Conservation (phyloP, 1,284 basidiomycete species). For the Phaffia rhodozyma region DNA sequence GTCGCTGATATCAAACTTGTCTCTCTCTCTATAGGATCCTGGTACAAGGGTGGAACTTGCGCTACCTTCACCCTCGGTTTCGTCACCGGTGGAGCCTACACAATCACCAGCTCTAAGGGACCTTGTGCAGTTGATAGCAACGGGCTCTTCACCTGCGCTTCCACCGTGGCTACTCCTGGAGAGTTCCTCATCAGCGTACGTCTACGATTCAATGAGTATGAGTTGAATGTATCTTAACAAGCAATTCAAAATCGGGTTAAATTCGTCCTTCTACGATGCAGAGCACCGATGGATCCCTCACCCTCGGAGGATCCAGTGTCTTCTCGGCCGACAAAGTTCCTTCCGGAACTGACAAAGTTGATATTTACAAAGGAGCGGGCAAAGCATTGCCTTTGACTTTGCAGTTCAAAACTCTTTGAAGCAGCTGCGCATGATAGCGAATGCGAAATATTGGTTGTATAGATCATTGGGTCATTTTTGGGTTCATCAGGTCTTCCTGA, state of each 20-base stretch:
- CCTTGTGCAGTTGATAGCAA: slow-evolving; percentile 4
- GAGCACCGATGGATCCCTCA: slow-evolving; percentile 8
- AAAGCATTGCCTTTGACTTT: slow-evolving; percentile 10
- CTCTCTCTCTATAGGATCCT: neutral
- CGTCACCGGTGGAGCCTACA: slow-evolving; percentile 7
- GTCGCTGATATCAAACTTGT: neutral
- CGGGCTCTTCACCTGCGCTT: slow-evolving; percentile 2
- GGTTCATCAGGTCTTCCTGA: too few species aligned
- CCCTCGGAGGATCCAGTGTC: slow-evolving; percentile 4
- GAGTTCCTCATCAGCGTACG: too few species aligned
- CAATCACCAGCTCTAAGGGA: slow-evolving; percentile 14
- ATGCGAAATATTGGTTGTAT: too few species aligned
- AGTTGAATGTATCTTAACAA: neutral
- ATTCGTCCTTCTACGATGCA: neutral
- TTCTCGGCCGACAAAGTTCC: slow-evolving; percentile 9
- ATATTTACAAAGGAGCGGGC: neutral
- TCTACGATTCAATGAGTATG: neutral
- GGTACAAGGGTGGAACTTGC: slow-evolving; percentile 13
- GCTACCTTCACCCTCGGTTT: slow-evolving; percentile 8
- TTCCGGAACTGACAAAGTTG: neutral
- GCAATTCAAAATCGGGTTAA: too few species aligned
- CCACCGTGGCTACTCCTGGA: slow-evolving; percentile 2
- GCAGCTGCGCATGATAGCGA: too few species aligned
- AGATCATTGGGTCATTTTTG: too few species aligned
- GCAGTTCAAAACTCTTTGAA: neutral